A percentile compares a stretch with the other conserved stretches of the same genome.
Evolutionary conservation across 305 asterid genomes (phyloP).

Genomic region (Fraxinus sp.): DNA sequence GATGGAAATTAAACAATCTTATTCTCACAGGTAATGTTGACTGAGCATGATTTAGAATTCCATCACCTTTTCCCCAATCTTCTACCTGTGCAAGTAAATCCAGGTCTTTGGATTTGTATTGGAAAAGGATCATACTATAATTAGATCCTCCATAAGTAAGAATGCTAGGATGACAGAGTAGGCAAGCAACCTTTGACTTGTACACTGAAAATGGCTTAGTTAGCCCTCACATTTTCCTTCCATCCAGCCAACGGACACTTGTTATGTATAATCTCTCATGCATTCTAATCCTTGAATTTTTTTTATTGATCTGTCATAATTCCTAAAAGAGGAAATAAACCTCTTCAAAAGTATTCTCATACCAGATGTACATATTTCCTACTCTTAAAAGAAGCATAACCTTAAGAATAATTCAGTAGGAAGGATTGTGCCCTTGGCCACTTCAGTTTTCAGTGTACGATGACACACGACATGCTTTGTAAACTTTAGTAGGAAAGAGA

Average conservation of each 20-base stretch:
- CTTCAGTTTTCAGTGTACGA: slow-evolving; percentile 13
- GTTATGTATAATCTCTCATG: slow-evolving; percentile 9
- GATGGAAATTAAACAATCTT: slow-evolving; percentile 6
- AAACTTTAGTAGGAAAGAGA: neutral
- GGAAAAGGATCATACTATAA: neutral
- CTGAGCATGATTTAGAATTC: neutral
- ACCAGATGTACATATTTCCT: neutral
- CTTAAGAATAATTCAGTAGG: neutral
- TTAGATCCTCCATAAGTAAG: slow-evolving; percentile 12
- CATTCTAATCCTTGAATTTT: slow-evolving; percentile 8
- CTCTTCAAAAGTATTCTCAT: neutral
- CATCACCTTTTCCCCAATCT: neutral
- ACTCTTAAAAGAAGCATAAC: slow-evolving; percentile 13
- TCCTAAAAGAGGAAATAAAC: slow-evolving; percentile 3
- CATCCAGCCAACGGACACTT: slow-evolving; percentile 10
- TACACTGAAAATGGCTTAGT: neutral
- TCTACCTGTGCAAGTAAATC: slow-evolving; percentile 8
- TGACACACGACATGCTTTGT: neutral
- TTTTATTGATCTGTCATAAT: slow-evolving; percentile 8
- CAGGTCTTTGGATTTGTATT: slow-evolving; percentile 2
- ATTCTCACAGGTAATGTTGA: neutral
- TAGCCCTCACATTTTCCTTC: neutral
- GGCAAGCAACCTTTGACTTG: neutral
- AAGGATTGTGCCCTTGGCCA: neutral
- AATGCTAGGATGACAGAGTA: neutral